Base-by-base conservation (phyloP, 345 rosid species). In the Diplotaxis tenuifolia region DNA sequence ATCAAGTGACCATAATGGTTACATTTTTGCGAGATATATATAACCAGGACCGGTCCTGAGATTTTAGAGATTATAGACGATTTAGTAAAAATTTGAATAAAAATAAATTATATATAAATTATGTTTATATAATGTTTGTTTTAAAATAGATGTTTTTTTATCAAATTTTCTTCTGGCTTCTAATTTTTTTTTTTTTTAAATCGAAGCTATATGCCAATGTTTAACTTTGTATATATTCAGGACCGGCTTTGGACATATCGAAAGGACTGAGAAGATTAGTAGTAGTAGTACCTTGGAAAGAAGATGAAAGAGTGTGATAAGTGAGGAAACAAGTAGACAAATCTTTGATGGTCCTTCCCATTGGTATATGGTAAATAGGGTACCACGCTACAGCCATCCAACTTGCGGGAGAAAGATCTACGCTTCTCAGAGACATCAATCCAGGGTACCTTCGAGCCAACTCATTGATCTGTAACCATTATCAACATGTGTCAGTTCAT, bases 351-450 rank as follows among this genome's bases (percentile, higher is more conserved):
- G 98, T 96, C 77, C 95, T 88, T 72, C 97, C 98, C 99, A 92
- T 96, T 14, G 99, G 99, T 63, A 96, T 96, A 81, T 90, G 99
- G 76, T 96, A 96, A 29, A 96, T 96, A 0, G 99, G 99, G 59
- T 70, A 96, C 99, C 99, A 96, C 2, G 98, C 91, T 42, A 96
- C 98, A 0, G 99, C 92, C 98, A 96, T 96, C 99, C 99, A 96
- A 74, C 96, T 92, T 5, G 98, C 99, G 0, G 99, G 99, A 0
- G 99, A 96, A 82, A 96, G 99, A 89, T 96, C 99, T 2, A 96
- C 96, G 53, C 95, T 92, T 85, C 95, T 85, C 82, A 96, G 77
- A 10, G 98, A 88, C 92, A 87, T 89, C 77, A 96, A 80, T 21
- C 97, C 98, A 0, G 92, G 93, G 68, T 79, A 84, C 80, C 86